A percentile compares a stretch with the other conserved stretches of the same genome.
phyloP scores from a whole-genome alignment of 306 rosid genomes.

The Cicer pinnatifidum region DNA sequence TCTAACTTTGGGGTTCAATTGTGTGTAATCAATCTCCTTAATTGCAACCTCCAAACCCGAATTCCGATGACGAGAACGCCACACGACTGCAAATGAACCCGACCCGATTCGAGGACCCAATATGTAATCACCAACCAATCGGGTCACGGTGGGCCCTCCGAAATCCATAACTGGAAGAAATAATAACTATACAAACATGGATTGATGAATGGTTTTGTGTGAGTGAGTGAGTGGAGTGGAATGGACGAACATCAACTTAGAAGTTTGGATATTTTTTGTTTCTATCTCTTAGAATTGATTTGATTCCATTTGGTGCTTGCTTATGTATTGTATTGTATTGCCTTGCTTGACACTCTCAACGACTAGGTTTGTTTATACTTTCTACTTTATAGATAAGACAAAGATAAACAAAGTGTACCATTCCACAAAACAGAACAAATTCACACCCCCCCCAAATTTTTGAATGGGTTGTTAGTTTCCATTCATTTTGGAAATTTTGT shows the following conservation, averaged over 20 bases:
- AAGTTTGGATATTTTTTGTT: neutral
- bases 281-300: neutral
- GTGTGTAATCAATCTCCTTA: slow-evolving; percentile 76
- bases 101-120: slow-evolving; percentile 76
- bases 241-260: neutral
- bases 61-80: slow-evolving; percentile 71
- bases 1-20: slow-evolving; percentile 68
- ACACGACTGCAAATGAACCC: slow-evolving; percentile 93
- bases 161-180: slow-evolving; percentile 54
- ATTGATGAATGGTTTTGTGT: neutral
- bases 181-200: neutral
- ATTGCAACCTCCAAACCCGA: slow-evolving; percentile 82
- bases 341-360: no score
- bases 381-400: no score
- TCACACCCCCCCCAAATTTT: no score
- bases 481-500: no score
- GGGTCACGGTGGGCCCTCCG: slow-evolving; percentile 39
- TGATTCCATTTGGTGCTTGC: no score
- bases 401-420: no score
- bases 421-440: no score
- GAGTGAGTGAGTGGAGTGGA: neutral
- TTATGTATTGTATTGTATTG: no score
- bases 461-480: no score
- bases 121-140: slow-evolving; percentile 78
- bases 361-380: no score